Evolutionary conservation across 768 basidiomycete species (phyloP).

Genomic region (Paxillus involutus): DNA sequence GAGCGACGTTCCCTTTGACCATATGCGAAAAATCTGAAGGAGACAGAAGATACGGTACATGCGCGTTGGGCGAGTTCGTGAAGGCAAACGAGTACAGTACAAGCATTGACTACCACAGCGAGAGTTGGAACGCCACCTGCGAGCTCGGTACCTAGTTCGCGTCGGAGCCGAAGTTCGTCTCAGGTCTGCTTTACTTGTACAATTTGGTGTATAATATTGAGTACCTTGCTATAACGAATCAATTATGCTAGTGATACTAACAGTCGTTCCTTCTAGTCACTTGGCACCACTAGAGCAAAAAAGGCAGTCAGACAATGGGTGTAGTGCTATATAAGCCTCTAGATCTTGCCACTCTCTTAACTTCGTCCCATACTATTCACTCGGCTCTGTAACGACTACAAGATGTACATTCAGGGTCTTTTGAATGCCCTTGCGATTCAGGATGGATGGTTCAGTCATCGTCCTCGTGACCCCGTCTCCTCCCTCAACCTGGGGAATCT

Average conservation of each 20-base stretch:
- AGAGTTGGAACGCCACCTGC: slow-evolving; percentile 38
- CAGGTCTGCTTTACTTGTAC: no score
- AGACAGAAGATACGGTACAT: slow-evolving; percentile 36
- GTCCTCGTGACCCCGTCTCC: not conserved
- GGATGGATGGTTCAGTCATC: not conserved
- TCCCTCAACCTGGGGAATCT: slow-evolving; percentile 27
- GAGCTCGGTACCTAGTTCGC: slow-evolving; percentile 10
- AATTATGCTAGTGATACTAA: no score
- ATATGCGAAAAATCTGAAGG: slow-evolving; percentile 30
- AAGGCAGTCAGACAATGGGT: no score
- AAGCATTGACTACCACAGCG: slow-evolving; percentile 29
- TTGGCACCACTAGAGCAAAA: no score
- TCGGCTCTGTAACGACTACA: not conserved
- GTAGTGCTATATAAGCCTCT: no score
- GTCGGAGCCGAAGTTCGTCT: not conserved
- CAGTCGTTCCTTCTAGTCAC: no score
- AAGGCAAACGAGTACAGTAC: slow-evolving; percentile 27
- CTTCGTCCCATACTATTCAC: no score
- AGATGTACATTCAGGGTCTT: not conserved
- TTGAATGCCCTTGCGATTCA: slow-evolving; percentile 1
- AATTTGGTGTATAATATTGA: no score
- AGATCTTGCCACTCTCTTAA: no score
- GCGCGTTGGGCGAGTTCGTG: slow-evolving; percentile 37
- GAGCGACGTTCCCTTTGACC: slow-evolving; percentile 37
- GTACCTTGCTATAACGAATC: no score